These are phyloP conservation scores for Eucalyptus marginata DNA, from an alignment of 345 rosid genomes.

Conservation along the genomic window DNA sequence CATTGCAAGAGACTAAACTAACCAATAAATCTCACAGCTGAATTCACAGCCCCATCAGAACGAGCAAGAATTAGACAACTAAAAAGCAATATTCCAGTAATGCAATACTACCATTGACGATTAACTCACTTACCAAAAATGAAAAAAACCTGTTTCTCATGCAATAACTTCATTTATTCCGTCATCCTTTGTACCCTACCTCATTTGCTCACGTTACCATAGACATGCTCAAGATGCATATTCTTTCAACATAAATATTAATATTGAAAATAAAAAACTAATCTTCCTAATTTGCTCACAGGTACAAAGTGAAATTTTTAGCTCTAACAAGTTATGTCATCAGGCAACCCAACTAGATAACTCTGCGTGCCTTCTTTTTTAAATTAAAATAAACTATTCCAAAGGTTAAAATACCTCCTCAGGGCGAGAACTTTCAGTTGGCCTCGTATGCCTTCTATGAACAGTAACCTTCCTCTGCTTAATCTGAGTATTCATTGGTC, in stretches of 20 bases:
- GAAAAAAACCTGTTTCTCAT: neutral
- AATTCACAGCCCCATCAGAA: neutral
- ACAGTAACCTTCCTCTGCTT: constrained; percentile 50
- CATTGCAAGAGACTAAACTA: neutral
- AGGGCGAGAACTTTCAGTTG: constrained; percentile 45
- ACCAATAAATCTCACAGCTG: neutral
- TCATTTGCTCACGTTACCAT: neutral
- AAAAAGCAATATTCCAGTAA: neutral
- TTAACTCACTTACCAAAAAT: neutral
- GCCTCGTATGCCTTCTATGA: constrained; percentile 33
- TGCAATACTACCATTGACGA: neutral
- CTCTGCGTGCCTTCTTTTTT: neutral
- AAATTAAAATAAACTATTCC: neutral
- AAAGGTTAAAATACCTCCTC: constrained; percentile 48
- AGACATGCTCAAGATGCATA: neutral
- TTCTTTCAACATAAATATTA: neutral
- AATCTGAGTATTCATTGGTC: constrained; percentile 76
- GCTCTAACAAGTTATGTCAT: neutral
- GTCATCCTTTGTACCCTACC: neutral
- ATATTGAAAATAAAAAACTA: neutral
- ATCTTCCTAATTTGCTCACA: neutral
- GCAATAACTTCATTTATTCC: neutral
- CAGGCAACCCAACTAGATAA: neutral
- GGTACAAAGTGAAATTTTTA: neutral
- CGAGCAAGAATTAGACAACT: neutral